Evolutionary conservation across 495 filamentous ascomycete species (phyloP).

Genomic region (Cercophora samala): DNA sequence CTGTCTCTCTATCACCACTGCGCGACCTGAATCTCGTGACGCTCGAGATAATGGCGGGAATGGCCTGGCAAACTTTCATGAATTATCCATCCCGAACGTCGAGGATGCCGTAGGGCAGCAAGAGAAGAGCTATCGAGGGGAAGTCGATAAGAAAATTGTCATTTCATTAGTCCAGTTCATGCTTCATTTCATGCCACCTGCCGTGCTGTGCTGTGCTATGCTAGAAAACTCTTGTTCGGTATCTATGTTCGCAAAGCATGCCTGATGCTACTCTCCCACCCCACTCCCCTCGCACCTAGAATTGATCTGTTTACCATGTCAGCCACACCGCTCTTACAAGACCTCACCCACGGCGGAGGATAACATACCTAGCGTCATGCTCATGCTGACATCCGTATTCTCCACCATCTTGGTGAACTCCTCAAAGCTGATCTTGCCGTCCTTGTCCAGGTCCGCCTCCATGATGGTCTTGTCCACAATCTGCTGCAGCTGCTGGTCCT

Average conservation of each 20-base stretch:
- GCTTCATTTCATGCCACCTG: background rate
- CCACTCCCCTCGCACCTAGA: background rate
- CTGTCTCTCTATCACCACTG: no score
- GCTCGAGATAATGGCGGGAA: no score
- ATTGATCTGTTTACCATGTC: background rate
- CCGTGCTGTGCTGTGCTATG: background rate
- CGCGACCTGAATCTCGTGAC: no score
- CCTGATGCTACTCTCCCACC: no score
- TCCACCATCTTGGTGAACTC: slow-evolving; percentile 99
- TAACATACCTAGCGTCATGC: slow-evolving; percentile 89
- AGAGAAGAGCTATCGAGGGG: background rate
- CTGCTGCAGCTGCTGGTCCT: slow-evolving; percentile 97
- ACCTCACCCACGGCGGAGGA: background rate
- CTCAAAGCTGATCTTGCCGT: slow-evolving; percentile 99
- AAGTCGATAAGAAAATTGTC: background rate
- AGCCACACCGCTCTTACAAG: background rate
- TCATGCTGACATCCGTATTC: slow-evolving; percentile 95
- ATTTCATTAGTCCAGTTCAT: background rate
- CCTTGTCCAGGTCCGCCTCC: slow-evolving; percentile 93
- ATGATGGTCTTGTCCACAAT: slow-evolving; percentile 99
- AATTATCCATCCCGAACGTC: no score
- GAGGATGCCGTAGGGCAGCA: no score
- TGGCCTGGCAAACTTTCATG: no score
- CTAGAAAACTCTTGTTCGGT: background rate
- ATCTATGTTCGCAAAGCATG: background rate